Conservation (phyloP, 768 basidiomycete species). For the Chlorophyllum brunneum region DNA sequence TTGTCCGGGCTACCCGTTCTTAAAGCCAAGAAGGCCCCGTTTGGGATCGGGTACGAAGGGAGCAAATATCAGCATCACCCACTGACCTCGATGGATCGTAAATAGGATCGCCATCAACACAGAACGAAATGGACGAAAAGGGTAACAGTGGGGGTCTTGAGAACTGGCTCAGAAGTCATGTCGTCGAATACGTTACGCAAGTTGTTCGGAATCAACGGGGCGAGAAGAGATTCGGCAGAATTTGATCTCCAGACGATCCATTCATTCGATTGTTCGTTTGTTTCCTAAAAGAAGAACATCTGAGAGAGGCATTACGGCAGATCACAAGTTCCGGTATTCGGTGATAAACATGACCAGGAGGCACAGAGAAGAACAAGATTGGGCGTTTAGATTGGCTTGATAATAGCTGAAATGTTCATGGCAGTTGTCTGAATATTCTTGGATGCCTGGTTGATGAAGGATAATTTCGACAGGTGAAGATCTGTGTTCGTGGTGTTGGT, state of each 20-base stretch:
- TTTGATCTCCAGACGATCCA: background rate
- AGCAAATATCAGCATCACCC: too few species aligned
- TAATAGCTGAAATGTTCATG: too few species aligned
- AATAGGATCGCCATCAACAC: background rate
- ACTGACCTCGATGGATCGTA: background rate
- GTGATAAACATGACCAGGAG: slow-evolving; percentile 1
- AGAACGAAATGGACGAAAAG: background rate
- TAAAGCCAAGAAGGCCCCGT: background rate
- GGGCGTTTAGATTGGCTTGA: slow-evolving; percentile 8
- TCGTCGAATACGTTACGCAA: background rate
- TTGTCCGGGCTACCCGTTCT: background rate
- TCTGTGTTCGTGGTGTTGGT: background rate
- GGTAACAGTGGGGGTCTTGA: background rate
- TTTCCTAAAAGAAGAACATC: background rate
- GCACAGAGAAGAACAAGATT: slow-evolving; percentile 1
- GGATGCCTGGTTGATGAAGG: too few species aligned
- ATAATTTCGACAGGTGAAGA: too few species aligned
- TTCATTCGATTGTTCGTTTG: background rate
- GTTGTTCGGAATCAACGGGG: background rate
- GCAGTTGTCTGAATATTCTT: too few species aligned
- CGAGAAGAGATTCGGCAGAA: background rate
- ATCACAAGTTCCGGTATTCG: slow-evolving; percentile 7
- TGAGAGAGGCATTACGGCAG: background rate
- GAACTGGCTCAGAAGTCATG: background rate
- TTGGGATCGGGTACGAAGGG: too few species aligned